Conservation (phyloP, 2,329 filamentous ascomycete genomes). For the Fusarium brachygibbosum region DNA sequence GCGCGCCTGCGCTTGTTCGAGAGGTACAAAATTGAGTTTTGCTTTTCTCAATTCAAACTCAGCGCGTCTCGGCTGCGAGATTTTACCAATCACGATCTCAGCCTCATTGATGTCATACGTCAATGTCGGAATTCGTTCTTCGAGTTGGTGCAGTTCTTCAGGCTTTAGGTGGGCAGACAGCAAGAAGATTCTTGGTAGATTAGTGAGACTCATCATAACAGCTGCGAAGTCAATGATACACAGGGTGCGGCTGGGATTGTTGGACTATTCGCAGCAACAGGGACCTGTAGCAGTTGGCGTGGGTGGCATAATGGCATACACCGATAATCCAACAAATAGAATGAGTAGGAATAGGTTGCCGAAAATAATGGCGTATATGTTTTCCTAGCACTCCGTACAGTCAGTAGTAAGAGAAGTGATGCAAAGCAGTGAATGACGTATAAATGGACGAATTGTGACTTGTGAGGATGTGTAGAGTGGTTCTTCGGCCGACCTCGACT, state of each 20-base stretch:
- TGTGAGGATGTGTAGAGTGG: background rate
- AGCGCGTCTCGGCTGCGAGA: constrained; percentile 77
- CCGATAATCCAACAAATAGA: background rate
- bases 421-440: constrained; percentile 10
- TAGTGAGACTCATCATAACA: constrained; percentile 44
- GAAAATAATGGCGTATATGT: background rate
- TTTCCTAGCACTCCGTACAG: background rate
- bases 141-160: constrained; percentile 72
- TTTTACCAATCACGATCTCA: constrained; percentile 78
- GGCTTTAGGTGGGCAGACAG: constrained; percentile 76
- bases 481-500: background rate
- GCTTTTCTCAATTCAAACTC: constrained; percentile 81
- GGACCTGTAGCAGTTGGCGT: constrained; percentile 4
- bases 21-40: constrained; percentile 69
- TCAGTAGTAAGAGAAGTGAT: background rate
- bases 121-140: constrained; percentile 73
- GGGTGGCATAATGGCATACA: constrained; percentile 4
- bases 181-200: constrained; percentile 77
- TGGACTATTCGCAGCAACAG: constrained; percentile 6
- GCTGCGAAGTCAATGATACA: background rate
- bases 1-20: constrained; percentile 18
- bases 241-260: background rate
- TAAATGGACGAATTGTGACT: background rate
- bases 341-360: background rate
- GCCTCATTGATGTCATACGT: constrained; percentile 82